phyloP scores from a whole-genome alignment of 2,329 filamentous ascomycete genomes.

The Leptographium wingfieldii region DNA sequence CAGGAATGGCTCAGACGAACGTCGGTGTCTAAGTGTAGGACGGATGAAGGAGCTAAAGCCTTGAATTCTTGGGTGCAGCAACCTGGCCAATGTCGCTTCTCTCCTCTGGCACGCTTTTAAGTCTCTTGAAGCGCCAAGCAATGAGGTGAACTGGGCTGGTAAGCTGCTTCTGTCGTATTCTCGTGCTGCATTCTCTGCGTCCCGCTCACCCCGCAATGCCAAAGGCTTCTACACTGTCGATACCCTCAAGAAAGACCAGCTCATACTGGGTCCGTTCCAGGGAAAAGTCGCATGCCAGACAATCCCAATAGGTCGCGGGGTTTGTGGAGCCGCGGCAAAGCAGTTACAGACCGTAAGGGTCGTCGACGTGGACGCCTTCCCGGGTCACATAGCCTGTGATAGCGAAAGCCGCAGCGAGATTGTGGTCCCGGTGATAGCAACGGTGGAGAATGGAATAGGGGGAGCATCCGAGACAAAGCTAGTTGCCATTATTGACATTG shows the following conservation, averaged over 20 bases:
- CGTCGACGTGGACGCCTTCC: conserved; percentile 59
- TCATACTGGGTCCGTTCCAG: conserved; percentile 70
- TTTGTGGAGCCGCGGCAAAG: conserved; percentile 60
- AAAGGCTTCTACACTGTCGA: conserved; percentile 64
- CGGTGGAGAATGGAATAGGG: neutral
- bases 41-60: neutral
- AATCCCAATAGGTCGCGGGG: conserved; percentile 60
- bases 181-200: neutral
- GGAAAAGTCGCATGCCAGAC: conserved; percentile 71
- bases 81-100: conserved; percentile 63
- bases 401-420: conserved; percentile 65
- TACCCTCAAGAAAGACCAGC: conserved; percentile 23
- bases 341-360: conserved; percentile 51
- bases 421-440: conserved; percentile 56
- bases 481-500: conserved; percentile 63
- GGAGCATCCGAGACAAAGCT: conserved; percentile 6
- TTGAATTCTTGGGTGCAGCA: conserved; percentile 33
- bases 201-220: neutral
- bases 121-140: conserved; percentile 53
- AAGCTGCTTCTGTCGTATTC: conserved; percentile 6
- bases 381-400: conserved; percentile 75
- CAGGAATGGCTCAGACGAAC: neutral
- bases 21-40: neutral
- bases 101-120: conserved; percentile 72
- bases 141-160: conserved; percentile 66